Percentiles rank a stretch among this genome's conserved stretches.
These are phyloP conservation scores for Thermothielavioides terrestris DNA, from an alignment of 495 filamentous ascomycete genomes.

Conservation along the genomic window DNA sequence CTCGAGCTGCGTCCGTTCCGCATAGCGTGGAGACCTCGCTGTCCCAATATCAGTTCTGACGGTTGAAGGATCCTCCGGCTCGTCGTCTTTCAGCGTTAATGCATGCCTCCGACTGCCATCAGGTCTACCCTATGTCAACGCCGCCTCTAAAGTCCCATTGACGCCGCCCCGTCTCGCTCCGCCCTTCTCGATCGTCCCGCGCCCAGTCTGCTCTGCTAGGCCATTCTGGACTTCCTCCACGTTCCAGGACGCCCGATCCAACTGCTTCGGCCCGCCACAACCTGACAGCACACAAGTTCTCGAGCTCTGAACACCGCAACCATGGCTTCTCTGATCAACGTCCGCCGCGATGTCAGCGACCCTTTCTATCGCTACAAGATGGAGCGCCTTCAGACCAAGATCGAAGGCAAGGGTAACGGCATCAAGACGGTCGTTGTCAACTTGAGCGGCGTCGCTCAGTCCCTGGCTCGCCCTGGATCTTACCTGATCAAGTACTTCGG, in stretches of 20 bases:
- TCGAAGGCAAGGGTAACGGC: slow-evolving; percentile 97
- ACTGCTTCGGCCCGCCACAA: not conserved
- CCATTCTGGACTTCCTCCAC: slow-evolving; percentile 1
- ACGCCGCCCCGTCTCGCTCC: slow-evolving; percentile 34
- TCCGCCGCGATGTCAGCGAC: slow-evolving; percentile 96
- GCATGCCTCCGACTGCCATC: slow-evolving; percentile 40
- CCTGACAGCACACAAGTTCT: slow-evolving; percentile 8
- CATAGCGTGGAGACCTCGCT: slow-evolving; percentile 81
- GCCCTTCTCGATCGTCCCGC: slow-evolving; percentile 17
- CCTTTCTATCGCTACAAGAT: slow-evolving; percentile 99
- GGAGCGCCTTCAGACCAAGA: slow-evolving; percentile 96
- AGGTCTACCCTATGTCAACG: slow-evolving; percentile 44
- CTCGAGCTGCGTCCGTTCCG: slow-evolving; percentile 91
- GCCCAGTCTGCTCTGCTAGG: slow-evolving; percentile 25
- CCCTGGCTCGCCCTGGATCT: slow-evolving; percentile 81
- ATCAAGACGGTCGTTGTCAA: slow-evolving; percentile 98
- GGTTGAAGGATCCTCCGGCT: slow-evolving; percentile 51
- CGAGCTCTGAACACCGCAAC: slow-evolving; percentile 33
- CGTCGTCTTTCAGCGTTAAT: slow-evolving; percentile 40
- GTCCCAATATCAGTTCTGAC: slow-evolving; percentile 73
- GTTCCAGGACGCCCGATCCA: not conserved
- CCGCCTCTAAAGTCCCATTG: slow-evolving; percentile 38
- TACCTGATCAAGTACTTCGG: slow-evolving; percentile 99
- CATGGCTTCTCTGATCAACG: slow-evolving; percentile 69
- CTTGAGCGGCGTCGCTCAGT: slow-evolving; percentile 86